Evolutionary conservation across 169 alveolate species (phyloP).

Genomic region (Plasmodium chabaudi): DNA sequence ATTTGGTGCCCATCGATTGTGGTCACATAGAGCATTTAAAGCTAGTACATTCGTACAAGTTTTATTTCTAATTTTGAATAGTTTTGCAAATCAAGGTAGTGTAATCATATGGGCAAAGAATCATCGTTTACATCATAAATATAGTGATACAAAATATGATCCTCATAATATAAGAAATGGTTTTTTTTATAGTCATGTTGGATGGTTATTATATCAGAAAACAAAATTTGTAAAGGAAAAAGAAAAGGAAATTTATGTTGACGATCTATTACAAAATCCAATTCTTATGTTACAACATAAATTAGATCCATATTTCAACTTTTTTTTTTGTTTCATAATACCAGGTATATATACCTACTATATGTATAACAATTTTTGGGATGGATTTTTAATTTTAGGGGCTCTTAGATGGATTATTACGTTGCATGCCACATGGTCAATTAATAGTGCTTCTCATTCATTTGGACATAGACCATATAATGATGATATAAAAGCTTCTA

Average conservation of each 20-base stretch:
- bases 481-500: conserved; percentile 76
- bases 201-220: conserved; percentile 88
- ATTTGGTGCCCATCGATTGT: conserved; percentile 90
- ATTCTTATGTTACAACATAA: conserved; percentile 77
- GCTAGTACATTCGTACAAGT: conserved; percentile 83
- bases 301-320: conserved; percentile 88
- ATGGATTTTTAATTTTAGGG: conserved; percentile 85
- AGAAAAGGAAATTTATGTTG: conserved; percentile 78
- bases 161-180: conserved; percentile 89
- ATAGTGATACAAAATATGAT: conserved; percentile 87
- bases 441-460: conserved; percentile 88
- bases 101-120: conserved; percentile 89
- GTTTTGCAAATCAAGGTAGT: conserved; percentile 89
- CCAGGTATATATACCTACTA: conserved; percentile 84
- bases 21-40: conserved; percentile 90
- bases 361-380: conserved; percentile 84
- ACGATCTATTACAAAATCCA: conserved; percentile 79
- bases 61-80: conserved; percentile 83
- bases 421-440: conserved; percentile 90
- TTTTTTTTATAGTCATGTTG: conserved; percentile 89
- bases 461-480: conserved; percentile 86
- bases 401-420: conserved; percentile 84
- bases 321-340: conserved; percentile 84
- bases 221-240: conserved; percentile 77
- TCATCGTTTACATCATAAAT: conserved; percentile 89